phyloP scores from a whole-genome alignment of 257 asterid genomes.

The Jacaranda mimosifolia region DNA sequence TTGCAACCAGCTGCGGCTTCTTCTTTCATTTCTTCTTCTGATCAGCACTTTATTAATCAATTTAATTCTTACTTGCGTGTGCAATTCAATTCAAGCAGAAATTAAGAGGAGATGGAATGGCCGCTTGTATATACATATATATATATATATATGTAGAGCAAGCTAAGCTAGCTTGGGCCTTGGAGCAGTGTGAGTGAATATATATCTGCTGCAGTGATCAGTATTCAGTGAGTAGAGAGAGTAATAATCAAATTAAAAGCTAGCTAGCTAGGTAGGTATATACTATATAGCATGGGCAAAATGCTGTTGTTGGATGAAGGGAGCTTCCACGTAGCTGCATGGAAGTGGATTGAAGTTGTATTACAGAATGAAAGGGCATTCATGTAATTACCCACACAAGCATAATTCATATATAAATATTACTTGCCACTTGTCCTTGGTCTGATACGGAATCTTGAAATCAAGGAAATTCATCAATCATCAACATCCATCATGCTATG shows the following conservation, averaged over 20 bases:
- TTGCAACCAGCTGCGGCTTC: background rate
- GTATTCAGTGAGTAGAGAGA: background rate
- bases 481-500: too few species aligned
- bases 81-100: background rate
- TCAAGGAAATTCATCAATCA: too few species aligned
- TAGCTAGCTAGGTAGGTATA: too few species aligned
- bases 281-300: background rate
- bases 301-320: background rate
- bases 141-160: background rate
- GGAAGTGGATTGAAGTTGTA: slow-evolving; percentile 39
- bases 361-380: background rate
- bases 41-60: too few species aligned
- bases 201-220: background rate
- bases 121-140: background rate
- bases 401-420: too few species aligned
- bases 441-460: too few species aligned
- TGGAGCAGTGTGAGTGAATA: too few species aligned
- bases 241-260: background rate
- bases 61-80: too few species aligned
- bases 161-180: too few species aligned
- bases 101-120: background rate
- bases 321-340: slow-evolving; percentile 35
- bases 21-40: background rate
- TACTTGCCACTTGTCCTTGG: background rate
- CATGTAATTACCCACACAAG: background rate